Evolutionary conservation across 768 basidiomycete species (phyloP).

Genomic region (Agaricus bisporus): DNA sequence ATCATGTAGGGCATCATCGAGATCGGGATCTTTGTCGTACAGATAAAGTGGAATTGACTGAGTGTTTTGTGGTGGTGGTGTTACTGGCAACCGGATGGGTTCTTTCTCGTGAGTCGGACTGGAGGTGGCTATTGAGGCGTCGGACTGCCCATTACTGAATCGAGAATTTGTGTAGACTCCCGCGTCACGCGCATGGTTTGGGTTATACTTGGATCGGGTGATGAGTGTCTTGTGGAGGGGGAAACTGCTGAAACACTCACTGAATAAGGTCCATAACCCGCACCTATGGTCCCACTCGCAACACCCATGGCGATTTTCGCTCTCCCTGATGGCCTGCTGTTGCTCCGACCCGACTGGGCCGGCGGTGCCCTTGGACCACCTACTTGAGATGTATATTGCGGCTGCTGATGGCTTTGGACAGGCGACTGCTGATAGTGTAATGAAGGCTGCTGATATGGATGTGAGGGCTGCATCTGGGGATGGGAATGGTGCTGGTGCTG

Average conservation of each 20-base stretch:
- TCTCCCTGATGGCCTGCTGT: conserved; percentile 30
- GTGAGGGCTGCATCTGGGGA: conserved; percentile 17
- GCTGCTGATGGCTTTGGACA: conserved; percentile 6
- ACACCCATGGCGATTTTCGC: conserved; percentile 68
- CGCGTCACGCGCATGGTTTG: conserved; percentile 36
- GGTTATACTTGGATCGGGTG: conserved; percentile 45
- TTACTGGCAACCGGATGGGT: conserved; percentile 17
- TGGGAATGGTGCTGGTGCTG: conserved; percentile 22
- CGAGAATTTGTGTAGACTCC: conserved; percentile 43
- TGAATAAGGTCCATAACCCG: conserved; percentile 84
- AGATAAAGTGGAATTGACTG: conserved; percentile 59
- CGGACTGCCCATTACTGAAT: conserved; percentile 49
- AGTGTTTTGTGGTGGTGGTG: conserved; percentile 37
- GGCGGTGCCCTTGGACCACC: conserved; percentile 9
- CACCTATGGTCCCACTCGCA: conserved; percentile 74
- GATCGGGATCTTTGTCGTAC: conserved; percentile 83
- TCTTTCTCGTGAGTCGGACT: conserved; percentile 8
- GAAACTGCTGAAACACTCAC: conserved; percentile 33
- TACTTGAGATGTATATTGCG: conserved; percentile 8
- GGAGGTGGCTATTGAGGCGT: conserved; percentile 25
- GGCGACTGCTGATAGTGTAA: background rate
- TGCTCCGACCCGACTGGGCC: conserved; percentile 7
- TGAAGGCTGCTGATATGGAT: background rate
- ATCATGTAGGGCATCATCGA: conserved; percentile 89
- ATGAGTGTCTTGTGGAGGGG: background rate